Conservation (phyloP, 2,329 filamentous ascomycete genomes). For the Calcarisporium arbuscula region DNA sequence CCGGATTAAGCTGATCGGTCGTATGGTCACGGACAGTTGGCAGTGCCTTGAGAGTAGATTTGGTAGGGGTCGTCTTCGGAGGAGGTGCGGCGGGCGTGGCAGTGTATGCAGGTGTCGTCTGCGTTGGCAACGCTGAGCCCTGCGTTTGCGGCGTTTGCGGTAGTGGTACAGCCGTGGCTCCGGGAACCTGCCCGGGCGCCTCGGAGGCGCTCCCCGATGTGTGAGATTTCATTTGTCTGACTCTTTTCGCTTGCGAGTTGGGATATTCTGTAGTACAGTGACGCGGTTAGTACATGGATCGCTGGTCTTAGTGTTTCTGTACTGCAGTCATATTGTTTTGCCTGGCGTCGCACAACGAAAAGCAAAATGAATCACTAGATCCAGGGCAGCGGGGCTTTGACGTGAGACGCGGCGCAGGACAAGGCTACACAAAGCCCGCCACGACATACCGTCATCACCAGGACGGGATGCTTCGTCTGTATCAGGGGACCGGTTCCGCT, state of each 20-base stretch:
- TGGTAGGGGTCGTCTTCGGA: conserved; percentile 73
- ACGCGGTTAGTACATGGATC: conserved; percentile 19
- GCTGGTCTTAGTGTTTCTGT: neutral
- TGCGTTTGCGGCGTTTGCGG: conserved; percentile 51
- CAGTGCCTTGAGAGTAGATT: conserved; percentile 83
- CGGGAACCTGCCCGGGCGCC: conserved; percentile 47
- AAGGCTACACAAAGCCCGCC: conserved; percentile 25
- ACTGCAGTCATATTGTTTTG: conserved; percentile 7
- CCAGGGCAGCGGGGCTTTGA: conserved; percentile 15
- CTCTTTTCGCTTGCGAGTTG: conserved; percentile 47
- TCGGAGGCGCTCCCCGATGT: conserved; percentile 46
- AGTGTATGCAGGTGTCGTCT: conserved; percentile 31
- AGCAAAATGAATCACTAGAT: conserved; percentile 22
- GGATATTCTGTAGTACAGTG: conserved; percentile 34
- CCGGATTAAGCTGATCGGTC: conserved; percentile 83
- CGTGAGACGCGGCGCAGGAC: conserved; percentile 26
- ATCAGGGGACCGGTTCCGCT: conserved; percentile 74
- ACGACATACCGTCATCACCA: conserved; percentile 69
- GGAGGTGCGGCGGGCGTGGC: conserved; percentile 45
- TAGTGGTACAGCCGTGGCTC: conserved; percentile 36
- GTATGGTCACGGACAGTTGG: conserved; percentile 96
- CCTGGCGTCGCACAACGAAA: conserved; percentile 26
- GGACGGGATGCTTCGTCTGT: conserved; percentile 44
- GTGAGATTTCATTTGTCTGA: conserved; percentile 57
- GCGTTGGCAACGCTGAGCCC: conserved; percentile 37